Base-by-base conservation (phyloP, 2,329 filamentous ascomycete genomes). In the Cercospora zeina region DNA sequence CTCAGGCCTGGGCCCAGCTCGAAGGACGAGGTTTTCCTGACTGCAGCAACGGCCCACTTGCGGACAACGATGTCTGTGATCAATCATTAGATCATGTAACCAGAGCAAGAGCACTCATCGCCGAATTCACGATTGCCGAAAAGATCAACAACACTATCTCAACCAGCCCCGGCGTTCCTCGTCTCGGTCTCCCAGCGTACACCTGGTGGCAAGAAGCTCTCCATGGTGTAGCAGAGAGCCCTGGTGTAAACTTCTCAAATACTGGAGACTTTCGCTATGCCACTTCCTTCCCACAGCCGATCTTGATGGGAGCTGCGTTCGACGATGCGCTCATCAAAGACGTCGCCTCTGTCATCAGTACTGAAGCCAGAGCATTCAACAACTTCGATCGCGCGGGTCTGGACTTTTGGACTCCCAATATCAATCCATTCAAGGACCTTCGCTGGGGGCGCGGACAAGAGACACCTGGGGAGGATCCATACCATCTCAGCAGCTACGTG, bases 361-460 rank as follows among this genome's bases (percentile, higher is more conserved):
- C 82, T 0, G 87, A 90, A 70, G 85, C 84, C 0, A 79, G 87
- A 39, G 86, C 87, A 0, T 89, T 88, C 70, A 85, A 79, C 69
- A 89, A 89, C 67, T 80, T 72, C 7, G 83, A 82, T 3, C 76
- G 80, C 11, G 81, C 81, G 1, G 83, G 83, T 0, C 70, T 85
- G 13, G 81, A 87, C 70, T 86, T 80, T 70, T 88, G 85, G 82
- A 86, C 87, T 0, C 87, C 87, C 0, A 88, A 89, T 68, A 86
- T 89, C 4, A 68, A 72, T 50, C 80, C 83, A 0, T 89, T 84
- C 75, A 81, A 81, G 37, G 85, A 87, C 68, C 85, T 86, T 0
- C 37, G 72, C 60, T 75, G 69, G 70, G 69, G 70, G 2, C 67
- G 72, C 56, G 72, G 72, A 3, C 68, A 70, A 51, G 72, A 73